Evolutionary conservation across 768 basidiomycete genomes (phyloP).

Genomic region (Boletus bicolor): DNA sequence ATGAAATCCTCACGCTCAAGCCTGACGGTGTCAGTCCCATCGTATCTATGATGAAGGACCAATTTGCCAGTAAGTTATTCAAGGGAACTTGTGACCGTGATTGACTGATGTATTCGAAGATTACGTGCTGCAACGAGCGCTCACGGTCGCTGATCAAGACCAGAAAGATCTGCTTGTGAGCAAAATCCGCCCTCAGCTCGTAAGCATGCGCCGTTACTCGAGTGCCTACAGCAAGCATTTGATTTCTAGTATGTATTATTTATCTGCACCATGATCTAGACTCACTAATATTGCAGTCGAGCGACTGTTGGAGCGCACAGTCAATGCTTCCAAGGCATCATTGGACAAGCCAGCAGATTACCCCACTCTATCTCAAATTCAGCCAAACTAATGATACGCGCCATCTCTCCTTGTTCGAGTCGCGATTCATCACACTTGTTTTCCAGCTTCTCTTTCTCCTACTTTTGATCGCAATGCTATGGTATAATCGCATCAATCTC

Average conservation of each 20-base stretch:
- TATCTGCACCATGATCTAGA: not conserved
- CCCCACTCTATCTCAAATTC: constrained; percentile 28
- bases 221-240: constrained; percentile 79
- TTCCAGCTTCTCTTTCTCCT: constrained; percentile 11
- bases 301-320: constrained; percentile 57
- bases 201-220: constrained; percentile 67
- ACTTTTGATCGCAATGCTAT: constrained; percentile 35
- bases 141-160: constrained; percentile 63
- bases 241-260: constrained; percentile 57
- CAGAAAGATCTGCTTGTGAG: constrained; percentile 66
- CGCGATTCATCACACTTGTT: constrained; percentile 7
- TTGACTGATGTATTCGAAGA: constrained; percentile 41
- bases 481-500: constrained; percentile 34
- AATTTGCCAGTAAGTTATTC: constrained; percentile 73
- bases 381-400: constrained; percentile 18
- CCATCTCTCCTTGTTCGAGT: constrained; percentile 1
- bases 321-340: constrained; percentile 25
- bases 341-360: constrained; percentile 31
- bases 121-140: constrained; percentile 81
- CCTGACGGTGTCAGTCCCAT: constrained; percentile 65
- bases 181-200: constrained; percentile 64
- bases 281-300: constrained; percentile 49
- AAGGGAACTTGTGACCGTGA: not conserved
- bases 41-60: constrained; percentile 80
- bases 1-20: constrained; percentile 72